Conservation (phyloP, 2,329 filamentous ascomycete species). For the Colletotrichum falcatum region DNA sequence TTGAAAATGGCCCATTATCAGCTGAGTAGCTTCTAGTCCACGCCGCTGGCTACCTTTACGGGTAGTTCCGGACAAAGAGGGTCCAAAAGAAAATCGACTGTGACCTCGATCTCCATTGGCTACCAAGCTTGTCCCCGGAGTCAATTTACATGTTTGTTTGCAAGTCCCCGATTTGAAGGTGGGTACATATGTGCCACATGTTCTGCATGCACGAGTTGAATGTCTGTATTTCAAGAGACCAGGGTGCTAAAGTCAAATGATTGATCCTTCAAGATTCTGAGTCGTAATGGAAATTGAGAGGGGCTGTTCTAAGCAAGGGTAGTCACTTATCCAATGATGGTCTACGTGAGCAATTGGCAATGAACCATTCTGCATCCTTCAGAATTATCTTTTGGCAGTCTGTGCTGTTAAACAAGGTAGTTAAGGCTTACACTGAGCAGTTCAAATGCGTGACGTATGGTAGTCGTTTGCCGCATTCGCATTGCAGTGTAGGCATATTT, state of each 20-base stretch:
- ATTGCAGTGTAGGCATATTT: background rate
- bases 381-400: background rate
- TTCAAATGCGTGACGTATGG: background rate
- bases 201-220: background rate
- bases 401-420: background rate
- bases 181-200: background rate
- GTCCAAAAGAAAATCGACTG: too few species aligned
- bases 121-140: background rate
- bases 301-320: background rate
- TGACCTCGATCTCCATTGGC: too few species aligned
- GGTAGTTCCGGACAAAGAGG: too few species aligned
- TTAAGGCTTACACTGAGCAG: background rate
- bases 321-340: background rate
- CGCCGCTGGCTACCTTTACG: too few species aligned
- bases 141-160: background rate
- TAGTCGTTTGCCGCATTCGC: background rate
- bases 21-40: too few species aligned
- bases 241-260: constrained; percentile 43
- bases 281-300: constrained; percentile 26
- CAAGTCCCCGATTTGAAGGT: background rate
- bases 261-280: constrained; percentile 44
- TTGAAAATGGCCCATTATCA: too few species aligned
- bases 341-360: background rate
- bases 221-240: constrained; percentile 43
- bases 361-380: background rate